These are phyloP conservation scores for Euryodendron excelsum DNA, from an alignment of 148 eudicot genomes.

Conservation along the genomic window DNA sequence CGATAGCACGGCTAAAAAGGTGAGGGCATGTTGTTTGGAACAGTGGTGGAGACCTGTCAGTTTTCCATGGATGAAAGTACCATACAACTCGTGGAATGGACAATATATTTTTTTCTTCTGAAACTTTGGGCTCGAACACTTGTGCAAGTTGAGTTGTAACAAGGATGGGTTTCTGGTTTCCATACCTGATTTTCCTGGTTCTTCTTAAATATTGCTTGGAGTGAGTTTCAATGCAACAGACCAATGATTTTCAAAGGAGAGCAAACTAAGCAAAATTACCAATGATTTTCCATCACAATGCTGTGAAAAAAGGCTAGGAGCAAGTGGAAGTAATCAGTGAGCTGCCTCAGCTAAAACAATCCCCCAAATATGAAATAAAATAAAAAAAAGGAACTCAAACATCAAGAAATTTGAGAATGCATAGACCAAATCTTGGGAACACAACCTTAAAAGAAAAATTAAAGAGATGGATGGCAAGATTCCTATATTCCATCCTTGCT, in stretches of 20 bases:
- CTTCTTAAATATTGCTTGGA: background rate
- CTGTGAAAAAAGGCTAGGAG: background rate
- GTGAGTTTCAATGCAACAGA: background rate
- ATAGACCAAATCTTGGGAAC: background rate
- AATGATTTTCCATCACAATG: background rate
- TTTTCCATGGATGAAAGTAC: no score
- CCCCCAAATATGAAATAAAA: no score
- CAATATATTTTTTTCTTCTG: no score
- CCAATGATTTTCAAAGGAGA: background rate
- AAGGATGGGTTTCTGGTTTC: no score
- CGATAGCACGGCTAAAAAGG: no score
- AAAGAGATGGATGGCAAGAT: background rate
- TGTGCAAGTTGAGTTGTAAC: no score
- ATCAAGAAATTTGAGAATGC: background rate
- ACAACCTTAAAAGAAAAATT: background rate
- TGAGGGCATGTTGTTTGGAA: no score
- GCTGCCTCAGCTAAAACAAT: no score
- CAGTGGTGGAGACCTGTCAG: no score
- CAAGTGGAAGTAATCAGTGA: background rate
- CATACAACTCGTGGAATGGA: no score
- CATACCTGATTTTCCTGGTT: background rate
- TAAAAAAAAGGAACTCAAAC: no score
- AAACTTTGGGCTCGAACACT: no score
- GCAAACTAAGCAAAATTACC: background rate
- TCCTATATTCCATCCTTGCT: background rate